These are phyloP conservation scores for Saccharomycopsis babjevae DNA, from an alignment of 805 yeast genomes.

Conservation along the genomic window DNA sequence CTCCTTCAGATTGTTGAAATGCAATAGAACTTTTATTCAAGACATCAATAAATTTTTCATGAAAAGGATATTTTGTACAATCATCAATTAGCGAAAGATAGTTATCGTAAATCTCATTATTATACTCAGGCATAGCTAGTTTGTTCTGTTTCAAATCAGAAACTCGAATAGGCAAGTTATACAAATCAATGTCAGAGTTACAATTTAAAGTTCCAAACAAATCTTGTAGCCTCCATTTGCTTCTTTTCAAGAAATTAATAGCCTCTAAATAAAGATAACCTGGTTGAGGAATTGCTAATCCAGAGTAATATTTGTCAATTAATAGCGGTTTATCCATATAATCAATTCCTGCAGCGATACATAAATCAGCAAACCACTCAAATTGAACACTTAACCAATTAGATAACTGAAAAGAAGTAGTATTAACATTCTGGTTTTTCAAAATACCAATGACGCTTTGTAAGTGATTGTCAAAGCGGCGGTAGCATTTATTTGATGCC, in stretches of 20 bases:
- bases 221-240: constrained; percentile 1
- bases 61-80: constrained; percentile 18
- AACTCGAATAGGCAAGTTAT: constrained; percentile 13
- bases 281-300: constrained; percentile 32
- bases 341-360: constrained; percentile 38
- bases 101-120: constrained; percentile 19
- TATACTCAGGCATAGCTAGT: background rate
- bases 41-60: constrained; percentile 12
- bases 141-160: background rate
- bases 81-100: constrained; percentile 24
- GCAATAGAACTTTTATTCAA: constrained; percentile 17
- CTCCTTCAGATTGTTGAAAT: constrained; percentile 13
- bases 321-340: constrained; percentile 32
- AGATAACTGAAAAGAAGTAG: constrained; percentile 24
- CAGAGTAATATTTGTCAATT: constrained; percentile 21
- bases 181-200: background rate
- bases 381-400: constrained; percentile 58
- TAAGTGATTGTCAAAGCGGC: constrained; percentile 57
- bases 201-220: background rate
- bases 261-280: constrained; percentile 35
- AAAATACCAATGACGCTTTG: constrained; percentile 36
- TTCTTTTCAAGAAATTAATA: constrained; percentile 24
- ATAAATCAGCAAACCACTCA: constrained; percentile 52
- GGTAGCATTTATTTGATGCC: constrained; percentile 47
- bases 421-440: constrained; percentile 23